Percentiles rank a stretch among this genome's conserved stretches.
These are phyloP conservation scores for Phtheirospermum japonicum DNA, from an alignment of 257 asterid genomes.

Conservation along the genomic window DNA sequence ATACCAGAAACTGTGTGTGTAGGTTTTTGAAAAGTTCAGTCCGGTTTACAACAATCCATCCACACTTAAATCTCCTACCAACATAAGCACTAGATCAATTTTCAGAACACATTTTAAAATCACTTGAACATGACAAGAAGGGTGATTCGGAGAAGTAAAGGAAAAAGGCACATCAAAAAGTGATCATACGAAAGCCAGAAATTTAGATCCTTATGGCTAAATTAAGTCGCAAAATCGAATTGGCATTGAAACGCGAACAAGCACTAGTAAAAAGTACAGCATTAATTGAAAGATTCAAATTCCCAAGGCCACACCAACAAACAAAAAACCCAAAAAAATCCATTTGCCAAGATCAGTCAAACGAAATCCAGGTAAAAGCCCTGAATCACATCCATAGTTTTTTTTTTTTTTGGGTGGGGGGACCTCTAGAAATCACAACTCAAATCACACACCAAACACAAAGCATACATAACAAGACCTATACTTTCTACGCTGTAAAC, in stretches of 20 bases:
- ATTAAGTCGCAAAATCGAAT: slow-evolving; percentile 7
- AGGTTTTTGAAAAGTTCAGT: not conserved
- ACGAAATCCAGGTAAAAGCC: not conserved
- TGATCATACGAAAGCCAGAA: not conserved
- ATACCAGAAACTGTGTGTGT: not conserved
- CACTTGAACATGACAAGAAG: not conserved
- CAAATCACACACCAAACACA: slow-evolving; percentile 12
- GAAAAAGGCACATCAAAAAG: slow-evolving; percentile 15
- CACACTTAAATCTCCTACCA: not conserved
- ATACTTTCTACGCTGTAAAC: not conserved
- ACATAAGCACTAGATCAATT: slow-evolving; percentile 11
- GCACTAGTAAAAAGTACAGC: not conserved
- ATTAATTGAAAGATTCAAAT: slow-evolving; percentile 15
- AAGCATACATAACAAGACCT: not conserved
- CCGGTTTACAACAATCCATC: not conserved
- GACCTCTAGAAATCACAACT: slow-evolving; percentile 18
- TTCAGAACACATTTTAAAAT: not conserved
- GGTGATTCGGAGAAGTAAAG: not conserved
- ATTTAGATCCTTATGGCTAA: slow-evolving; percentile 19
- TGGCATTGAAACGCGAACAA: slow-evolving; percentile 3
- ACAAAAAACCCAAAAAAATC: not conserved
- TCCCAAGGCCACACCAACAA: slow-evolving; percentile 3
- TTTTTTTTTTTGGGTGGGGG: not conserved
- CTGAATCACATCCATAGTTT: not conserved
- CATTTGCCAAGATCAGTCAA: slow-evolving; percentile 4